A percentile compares a stretch with the other conserved stretches of the same genome.
phyloP scores from a whole-genome alignment of 2,329 filamentous ascomycete genomes.

The Dactylellina parvicollis region DNA sequence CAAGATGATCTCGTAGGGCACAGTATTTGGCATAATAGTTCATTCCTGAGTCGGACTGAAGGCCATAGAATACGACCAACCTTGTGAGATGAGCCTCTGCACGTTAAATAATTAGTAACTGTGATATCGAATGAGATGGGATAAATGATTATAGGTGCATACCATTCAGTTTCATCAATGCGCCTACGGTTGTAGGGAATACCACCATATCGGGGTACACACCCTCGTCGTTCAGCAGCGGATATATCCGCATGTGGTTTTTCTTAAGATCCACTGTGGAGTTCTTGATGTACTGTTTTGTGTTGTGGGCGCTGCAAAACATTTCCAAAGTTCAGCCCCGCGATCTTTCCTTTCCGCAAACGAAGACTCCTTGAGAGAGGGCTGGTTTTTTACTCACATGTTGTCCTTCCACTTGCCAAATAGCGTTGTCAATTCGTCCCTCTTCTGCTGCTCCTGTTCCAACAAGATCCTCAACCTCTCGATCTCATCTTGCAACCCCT shows the following conservation, averaged over 20 bases:
- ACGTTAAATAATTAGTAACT: background rate
- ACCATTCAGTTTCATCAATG: constrained; percentile 54
- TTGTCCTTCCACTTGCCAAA: constrained; percentile 43
- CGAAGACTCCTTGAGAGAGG: background rate
- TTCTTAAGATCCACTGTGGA: constrained; percentile 51
- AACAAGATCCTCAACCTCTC: constrained; percentile 37
- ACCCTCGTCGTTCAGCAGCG: constrained; percentile 46
- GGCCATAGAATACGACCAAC: constrained; percentile 47
- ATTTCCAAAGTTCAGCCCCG: constrained; percentile 20
- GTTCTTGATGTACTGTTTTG: constrained; percentile 52
- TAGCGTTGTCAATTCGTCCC: constrained; percentile 35
- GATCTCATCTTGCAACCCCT: constrained; percentile 48
- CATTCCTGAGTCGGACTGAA: constrained; percentile 44
- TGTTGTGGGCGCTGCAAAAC: constrained; percentile 47
- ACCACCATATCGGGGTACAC: constrained; percentile 47
- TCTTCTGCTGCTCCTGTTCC: constrained; percentile 34
- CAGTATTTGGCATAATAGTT: constrained; percentile 53
- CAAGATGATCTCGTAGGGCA: constrained; percentile 50
- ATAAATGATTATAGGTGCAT: background rate
- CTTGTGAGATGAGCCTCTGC: constrained; percentile 44
- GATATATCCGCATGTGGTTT: constrained; percentile 51
- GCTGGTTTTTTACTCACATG: constrained; percentile 28
- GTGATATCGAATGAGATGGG: background rate
- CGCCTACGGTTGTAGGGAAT: constrained; percentile 44
- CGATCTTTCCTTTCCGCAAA: background rate